These are phyloP conservation scores for Penicillium soppii DNA, from an alignment of 495 filamentous ascomycete genomes.

Conservation along the genomic window DNA sequence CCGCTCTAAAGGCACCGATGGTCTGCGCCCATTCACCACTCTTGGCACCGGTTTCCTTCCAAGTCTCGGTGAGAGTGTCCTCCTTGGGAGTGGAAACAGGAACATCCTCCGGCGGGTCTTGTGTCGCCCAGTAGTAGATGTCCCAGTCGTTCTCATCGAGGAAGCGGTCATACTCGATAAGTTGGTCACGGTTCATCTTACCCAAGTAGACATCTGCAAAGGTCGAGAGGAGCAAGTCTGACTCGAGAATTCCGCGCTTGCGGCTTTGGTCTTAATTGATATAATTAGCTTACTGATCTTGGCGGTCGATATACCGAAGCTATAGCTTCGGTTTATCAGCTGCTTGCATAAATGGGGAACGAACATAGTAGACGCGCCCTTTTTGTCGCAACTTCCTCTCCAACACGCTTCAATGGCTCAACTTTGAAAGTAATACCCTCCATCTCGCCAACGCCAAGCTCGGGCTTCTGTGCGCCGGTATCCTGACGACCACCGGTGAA, in stretches of 20 bases:
- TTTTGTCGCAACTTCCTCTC: slow-evolving; percentile 81
- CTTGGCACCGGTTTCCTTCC: slow-evolving; percentile 51
- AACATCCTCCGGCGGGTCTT: slow-evolving; percentile 55
- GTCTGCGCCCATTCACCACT: slow-evolving; percentile 96
- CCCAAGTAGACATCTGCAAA: slow-evolving; percentile 80
- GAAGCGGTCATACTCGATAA: slow-evolving; percentile 86
- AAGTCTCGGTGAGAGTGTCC: slow-evolving; percentile 52
- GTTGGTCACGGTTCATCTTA: slow-evolving; percentile 68
- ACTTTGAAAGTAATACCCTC: slow-evolving; percentile 84
- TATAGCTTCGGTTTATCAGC: neutral
- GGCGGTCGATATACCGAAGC: neutral
- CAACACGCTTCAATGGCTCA: slow-evolving; percentile 77
- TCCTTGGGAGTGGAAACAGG: slow-evolving; percentile 36
- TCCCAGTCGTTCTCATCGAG: slow-evolving; percentile 99
- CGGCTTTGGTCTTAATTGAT: slow-evolving; percentile 80
- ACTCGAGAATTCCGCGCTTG: slow-evolving; percentile 94
- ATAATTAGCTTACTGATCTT: neutral
- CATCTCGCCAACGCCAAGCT: slow-evolving; percentile 88
- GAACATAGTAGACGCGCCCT: slow-evolving; percentile 85
- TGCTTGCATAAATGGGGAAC: slow-evolving; percentile 32
- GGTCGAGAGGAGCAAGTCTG: slow-evolving; percentile 92
- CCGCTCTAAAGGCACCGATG: slow-evolving; percentile 88
- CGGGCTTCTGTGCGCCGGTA: slow-evolving; percentile 51
- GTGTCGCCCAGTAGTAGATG: slow-evolving; percentile 99
- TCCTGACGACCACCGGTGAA: slow-evolving; percentile 62